phyloP scores from a whole-genome alignment of 176 grass and related monocot genomes.

The Hyparrhenia diplandra region DNA sequence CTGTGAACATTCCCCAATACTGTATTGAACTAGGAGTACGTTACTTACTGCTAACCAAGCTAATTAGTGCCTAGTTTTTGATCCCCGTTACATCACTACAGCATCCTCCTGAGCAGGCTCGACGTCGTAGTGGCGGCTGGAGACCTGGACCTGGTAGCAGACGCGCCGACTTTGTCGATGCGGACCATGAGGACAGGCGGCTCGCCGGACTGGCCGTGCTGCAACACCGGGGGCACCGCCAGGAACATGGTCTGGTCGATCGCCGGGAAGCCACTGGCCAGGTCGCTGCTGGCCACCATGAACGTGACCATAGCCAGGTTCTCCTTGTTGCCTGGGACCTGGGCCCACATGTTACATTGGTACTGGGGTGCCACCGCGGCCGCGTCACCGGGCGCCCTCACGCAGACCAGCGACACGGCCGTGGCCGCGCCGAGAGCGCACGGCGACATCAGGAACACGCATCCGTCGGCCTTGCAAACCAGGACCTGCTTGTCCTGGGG shows the following conservation, averaged over 20 bases:
- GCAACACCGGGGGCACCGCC: too few species aligned
- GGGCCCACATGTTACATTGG: too few species aligned
- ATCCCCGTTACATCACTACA: not conserved
- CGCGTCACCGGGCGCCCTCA: not conserved
- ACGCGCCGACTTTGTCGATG: not conserved
- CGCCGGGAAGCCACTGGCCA: too few species aligned
- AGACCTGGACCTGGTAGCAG: not conserved
- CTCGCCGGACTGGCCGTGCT: not conserved
- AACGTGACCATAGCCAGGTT: too few species aligned
- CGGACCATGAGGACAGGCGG: not conserved
- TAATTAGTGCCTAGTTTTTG: not conserved
- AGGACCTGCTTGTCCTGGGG: not conserved
- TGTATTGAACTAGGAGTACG: too few species aligned
- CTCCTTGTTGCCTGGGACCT: too few species aligned
- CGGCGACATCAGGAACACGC: conserved; percentile 17
- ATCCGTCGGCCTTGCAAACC: not conserved
- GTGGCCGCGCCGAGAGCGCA: not conserved
- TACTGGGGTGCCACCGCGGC: too few species aligned
- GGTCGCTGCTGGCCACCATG: too few species aligned
- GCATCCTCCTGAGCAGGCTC: not conserved
- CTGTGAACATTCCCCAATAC: too few species aligned
- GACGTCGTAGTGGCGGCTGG: not conserved
- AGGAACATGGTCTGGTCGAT: too few species aligned
- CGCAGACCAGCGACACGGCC: conserved; percentile 11
- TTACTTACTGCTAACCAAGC: too few species aligned